Conservation (phyloP, 2,329 filamentous ascomycete species). For the Aspergillus piperis region DNA sequence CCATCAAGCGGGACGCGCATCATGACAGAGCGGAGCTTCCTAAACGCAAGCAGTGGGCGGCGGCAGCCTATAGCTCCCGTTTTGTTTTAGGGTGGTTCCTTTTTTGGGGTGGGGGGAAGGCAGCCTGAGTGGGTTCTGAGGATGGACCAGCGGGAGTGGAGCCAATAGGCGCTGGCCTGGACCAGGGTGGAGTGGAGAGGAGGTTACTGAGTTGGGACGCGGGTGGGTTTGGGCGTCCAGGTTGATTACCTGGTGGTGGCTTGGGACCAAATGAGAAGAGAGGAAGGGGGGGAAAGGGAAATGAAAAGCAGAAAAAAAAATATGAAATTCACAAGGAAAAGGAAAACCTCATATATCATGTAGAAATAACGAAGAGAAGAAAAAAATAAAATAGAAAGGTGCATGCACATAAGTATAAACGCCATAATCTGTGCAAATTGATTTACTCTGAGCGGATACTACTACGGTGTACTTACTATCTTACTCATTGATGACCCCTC, state of each 20-base stretch:
- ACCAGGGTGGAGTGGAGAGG: slow-evolving; percentile 12
- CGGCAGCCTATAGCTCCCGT: slow-evolving; percentile 16
- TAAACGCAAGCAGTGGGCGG: slow-evolving; percentile 18
- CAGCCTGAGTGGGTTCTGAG: slow-evolving; percentile 10
- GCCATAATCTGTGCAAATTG: too few species aligned
- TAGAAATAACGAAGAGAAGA: not conserved
- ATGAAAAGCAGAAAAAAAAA: not conserved
- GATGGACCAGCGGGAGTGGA: slow-evolving; percentile 24
- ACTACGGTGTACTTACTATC: too few species aligned
- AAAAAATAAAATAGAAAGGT: not conserved
- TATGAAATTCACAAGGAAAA: not conserved
- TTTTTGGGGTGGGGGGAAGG: slow-evolving; percentile 14
- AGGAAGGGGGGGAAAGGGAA: not conserved
- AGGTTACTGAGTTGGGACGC: slow-evolving; percentile 15
- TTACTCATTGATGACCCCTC: too few species aligned
- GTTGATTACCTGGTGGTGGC: slow-evolving; percentile 5
- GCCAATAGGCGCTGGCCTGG: slow-evolving; percentile 17
- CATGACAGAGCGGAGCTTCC: slow-evolving; percentile 25
- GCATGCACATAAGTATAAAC: too few species aligned
- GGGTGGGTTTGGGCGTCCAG: slow-evolving; percentile 14
- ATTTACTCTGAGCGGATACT: too few species aligned
- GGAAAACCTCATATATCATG: not conserved
- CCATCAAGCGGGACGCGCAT: slow-evolving; percentile 14
- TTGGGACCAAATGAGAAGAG: not conserved
- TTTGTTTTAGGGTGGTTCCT: slow-evolving; percentile 16